A percentile compares a stretch with the other conserved stretches of the same genome.
phyloP scores from a whole-genome alignment of 2,329 filamentous ascomycete species.

The Phoma herbarum region DNA sequence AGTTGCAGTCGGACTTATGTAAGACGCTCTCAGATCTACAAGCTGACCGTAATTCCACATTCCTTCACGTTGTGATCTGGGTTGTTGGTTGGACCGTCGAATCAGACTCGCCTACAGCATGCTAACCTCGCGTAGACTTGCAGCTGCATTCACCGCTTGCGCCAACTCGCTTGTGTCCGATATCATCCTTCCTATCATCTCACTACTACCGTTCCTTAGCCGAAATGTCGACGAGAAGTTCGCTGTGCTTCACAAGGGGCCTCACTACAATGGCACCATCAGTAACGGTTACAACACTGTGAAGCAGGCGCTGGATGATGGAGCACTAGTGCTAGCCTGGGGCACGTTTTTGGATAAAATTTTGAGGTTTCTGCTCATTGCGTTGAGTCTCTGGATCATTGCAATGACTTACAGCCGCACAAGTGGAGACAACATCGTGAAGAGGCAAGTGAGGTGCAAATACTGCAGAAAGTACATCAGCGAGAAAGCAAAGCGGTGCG shows the following conservation, averaged over 20 bases:
- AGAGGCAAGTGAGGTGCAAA: slow-evolving; percentile 72
- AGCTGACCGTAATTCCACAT: no score
- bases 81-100: no score
- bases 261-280: slow-evolving; percentile 53
- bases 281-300: slow-evolving; percentile 73
- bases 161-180: slow-evolving; percentile 77
- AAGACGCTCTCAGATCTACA: no score
- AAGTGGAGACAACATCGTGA: slow-evolving; percentile 73
- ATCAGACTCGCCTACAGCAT: no score
- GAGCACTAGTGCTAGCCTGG: slow-evolving; percentile 76
- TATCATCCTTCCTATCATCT: slow-evolving; percentile 73
- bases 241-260: slow-evolving; percentile 68
- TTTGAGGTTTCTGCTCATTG: slow-evolving; percentile 72
- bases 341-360: slow-evolving; percentile 73
- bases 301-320: slow-evolving; percentile 72
- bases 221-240: slow-evolving; percentile 80
- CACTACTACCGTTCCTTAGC: slow-evolving; percentile 72
- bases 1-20: slow-evolving; percentile 80
- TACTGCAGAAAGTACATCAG: slow-evolving; percentile 72
- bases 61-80: no score
- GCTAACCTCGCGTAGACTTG: slow-evolving; percentile 60
- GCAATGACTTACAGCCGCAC: slow-evolving; percentile 69
- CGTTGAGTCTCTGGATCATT: slow-evolving; percentile 70
- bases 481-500: slow-evolving; percentile 67
- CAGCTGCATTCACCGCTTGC: slow-evolving; percentile 74